phyloP scores from a whole-genome alignment of 108 stramenopile genomes.

The Fragilaria radians region DNA sequence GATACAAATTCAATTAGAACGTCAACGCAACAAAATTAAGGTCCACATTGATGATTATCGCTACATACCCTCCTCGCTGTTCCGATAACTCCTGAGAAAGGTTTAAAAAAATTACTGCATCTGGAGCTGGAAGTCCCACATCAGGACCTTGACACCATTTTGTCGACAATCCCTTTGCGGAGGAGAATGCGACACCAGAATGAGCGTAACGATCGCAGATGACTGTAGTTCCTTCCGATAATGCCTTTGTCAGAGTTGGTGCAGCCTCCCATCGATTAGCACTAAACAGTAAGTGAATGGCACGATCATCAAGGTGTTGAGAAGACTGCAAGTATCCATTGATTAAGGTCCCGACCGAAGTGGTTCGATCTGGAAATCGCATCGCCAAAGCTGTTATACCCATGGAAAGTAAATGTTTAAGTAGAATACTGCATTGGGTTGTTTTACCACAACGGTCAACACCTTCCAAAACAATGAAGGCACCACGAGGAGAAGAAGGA shows the following conservation, averaged over 20 bases:
- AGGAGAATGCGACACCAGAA: conserved; percentile 96
- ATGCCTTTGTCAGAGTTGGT: conserved; percentile 34
- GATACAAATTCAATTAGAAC: conserved; percentile 3
- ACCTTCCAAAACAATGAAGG: conserved; percentile 97
- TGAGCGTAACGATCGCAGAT: conserved; percentile 97
- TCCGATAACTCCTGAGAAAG: conserved; percentile 82
- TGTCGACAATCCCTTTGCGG: conserved; percentile 77
- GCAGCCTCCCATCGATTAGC: conserved; percentile 99
- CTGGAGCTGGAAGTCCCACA: conserved; percentile 93
- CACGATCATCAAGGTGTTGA: conserved; percentile 86
- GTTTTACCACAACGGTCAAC: conserved; percentile 99
- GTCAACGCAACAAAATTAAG: conserved; percentile 10
- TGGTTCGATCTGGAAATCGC: conserved; percentile 79
- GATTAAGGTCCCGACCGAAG: conserved; percentile 87
- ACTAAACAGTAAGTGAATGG: conserved; percentile 96
- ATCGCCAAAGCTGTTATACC: conserved; percentile 61
- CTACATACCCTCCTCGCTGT: conserved; percentile 88
- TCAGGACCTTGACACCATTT: conserved; percentile 93
- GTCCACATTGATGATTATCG: conserved; percentile 4
- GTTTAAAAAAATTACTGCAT: conserved; percentile 94
- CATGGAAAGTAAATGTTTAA: conserved; percentile 48
- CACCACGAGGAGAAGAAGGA: conserved; percentile 67
- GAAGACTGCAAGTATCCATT: conserved; percentile 81
- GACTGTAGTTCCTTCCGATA: conserved; percentile 65
- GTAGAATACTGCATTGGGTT: conserved; percentile 74